phyloP scores from a whole-genome alignment of 192 early-diverging fungal genomes.

The Cladochytrium replicatum region DNA sequence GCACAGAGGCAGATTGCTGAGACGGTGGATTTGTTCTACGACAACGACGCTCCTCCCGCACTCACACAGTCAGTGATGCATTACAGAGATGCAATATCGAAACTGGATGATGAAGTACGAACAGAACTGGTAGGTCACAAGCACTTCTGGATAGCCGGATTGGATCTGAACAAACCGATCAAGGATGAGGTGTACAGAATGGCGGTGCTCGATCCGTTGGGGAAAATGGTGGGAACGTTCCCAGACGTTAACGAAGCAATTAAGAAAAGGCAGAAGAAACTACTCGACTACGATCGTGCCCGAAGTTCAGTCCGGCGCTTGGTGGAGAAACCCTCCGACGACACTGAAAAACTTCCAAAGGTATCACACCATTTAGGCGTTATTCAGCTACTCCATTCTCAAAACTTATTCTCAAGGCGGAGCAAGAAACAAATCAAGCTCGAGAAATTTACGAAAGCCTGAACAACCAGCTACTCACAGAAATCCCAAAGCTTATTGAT shows the following conservation, averaged over 20 bases:
- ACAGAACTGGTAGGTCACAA: slow-evolving; percentile 59
- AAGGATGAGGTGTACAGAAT: slow-evolving; percentile 71
- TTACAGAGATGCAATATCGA: slow-evolving; percentile 74
- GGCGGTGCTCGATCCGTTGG: slow-evolving; percentile 85
- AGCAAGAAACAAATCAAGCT: slow-evolving; percentile 66
- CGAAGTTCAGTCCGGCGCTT: slow-evolving; percentile 65
- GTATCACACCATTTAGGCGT: slow-evolving; percentile 20
- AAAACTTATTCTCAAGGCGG: slow-evolving; percentile 44
- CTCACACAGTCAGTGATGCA: slow-evolving; percentile 62
- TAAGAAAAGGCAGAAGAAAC: slow-evolving; percentile 75
- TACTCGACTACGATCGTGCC: slow-evolving; percentile 81
- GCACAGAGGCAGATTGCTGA: slow-evolving; percentile 79
- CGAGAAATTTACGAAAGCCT: slow-evolving; percentile 69
- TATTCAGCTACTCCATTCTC: not conserved
- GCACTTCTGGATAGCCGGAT: not conserved
- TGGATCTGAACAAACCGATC: not conserved
- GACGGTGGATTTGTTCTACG: slow-evolving; percentile 82
- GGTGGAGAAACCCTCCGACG: slow-evolving; percentile 70
- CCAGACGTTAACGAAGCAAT: slow-evolving; percentile 91
- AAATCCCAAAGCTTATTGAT: slow-evolving; percentile 86
- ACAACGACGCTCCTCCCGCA: slow-evolving; percentile 66
- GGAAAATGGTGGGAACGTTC: slow-evolving; percentile 67
- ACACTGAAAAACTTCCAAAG: slow-evolving; percentile 49
- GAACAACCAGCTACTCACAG: slow-evolving; percentile 69
- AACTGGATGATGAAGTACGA: slow-evolving; percentile 69